Base-by-base conservation (phyloP, 83 land plant genomes). In the Isoetes engelmannii region DNA sequence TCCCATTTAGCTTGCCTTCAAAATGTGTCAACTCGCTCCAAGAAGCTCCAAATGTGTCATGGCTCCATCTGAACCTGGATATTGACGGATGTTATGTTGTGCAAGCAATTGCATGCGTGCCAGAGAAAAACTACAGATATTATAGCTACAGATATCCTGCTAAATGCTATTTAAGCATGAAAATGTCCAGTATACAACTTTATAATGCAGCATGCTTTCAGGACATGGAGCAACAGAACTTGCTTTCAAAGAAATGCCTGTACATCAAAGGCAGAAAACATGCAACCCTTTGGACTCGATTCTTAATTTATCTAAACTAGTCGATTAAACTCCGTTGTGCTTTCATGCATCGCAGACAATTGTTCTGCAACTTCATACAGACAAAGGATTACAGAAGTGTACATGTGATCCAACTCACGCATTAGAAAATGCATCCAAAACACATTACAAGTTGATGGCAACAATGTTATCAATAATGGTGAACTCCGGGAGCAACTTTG, bases 61-160 rank as follows among this genome's bases (percentile, higher is more conserved):
- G n/a, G n/a, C n/a, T n/a, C n/a, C n/a, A n/a, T n/a, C n/a, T n/a
- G n/a, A n/a, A n/a, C n/a, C n/a, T n/a, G n/a, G n/a, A n/a, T n/a
- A n/a, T n/a, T n/a, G n/a, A n/a, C n/a, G n/a, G n/a, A n/a, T n/a
- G n/a, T n/a, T n/a, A n/a, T n/a, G n/a, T n/a, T n/a, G n/a, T n/a
- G n/a, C 91, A 89, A 9, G 97, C 84, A 47, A 92, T 92, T 4
- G 97, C 97, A 85, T 92, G 97, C 37, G 97, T 92, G 44, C 97
- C 97, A 65, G 97, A 92, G 69, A 89, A 92, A 63, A 92, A 87
- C 97, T 92, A 81, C 67, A 72, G 63, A 65, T 60, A 20, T 15
- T 15, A 60, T 0, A 60, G 20, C 20, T 1, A n/a, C n/a, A n/a
- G 21, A 21, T 0, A 60, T 41, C 4, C 50, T 20, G 21, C 55